Conservation (phyloP, 2,329 filamentous ascomycete genomes). For the Paecilomyces dactylethromorphus region DNA sequence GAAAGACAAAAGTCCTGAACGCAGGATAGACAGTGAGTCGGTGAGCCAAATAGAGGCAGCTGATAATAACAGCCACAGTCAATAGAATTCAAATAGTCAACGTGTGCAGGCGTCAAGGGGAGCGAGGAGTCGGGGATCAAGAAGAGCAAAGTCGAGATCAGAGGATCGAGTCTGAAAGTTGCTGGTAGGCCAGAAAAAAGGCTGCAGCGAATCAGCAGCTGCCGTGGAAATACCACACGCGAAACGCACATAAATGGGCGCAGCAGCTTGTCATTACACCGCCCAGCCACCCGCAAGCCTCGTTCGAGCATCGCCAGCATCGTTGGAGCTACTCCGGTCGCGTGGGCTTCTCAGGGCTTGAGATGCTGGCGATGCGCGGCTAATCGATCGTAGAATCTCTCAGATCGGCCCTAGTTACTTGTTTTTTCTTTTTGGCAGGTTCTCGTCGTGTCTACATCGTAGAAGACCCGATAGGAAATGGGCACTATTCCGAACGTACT, state of each 20-base stretch:
- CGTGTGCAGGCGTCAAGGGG: neutral
- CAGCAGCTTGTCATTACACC: conserved; percentile 7
- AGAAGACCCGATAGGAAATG: neutral
- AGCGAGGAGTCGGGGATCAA: conserved; percentile 18
- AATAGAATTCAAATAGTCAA: conserved; percentile 1
- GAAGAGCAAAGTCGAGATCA: conserved; percentile 25
- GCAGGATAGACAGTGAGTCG: neutral
- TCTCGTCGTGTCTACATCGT: neutral
- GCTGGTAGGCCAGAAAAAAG: conserved; percentile 18
- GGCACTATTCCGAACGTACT: neutral
- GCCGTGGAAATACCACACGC: conserved; percentile 22
- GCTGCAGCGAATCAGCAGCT: conserved; percentile 16
- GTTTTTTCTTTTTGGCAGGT: neutral
- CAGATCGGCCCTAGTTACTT: neutral
- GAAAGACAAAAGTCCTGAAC: neutral
- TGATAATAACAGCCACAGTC: conserved; percentile 5
- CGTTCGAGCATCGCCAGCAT: neutral
- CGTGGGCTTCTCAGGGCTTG: neutral
- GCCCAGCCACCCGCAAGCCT: neutral
- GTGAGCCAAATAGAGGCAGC: conserved; percentile 2
- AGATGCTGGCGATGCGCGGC: neutral
- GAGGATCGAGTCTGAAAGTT: conserved; percentile 23
- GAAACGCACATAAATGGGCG: conserved; percentile 4
- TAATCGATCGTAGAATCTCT: neutral
- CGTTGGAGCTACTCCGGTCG: neutral